A percentile compares a stretch with the other conserved stretches of the same genome.
phyloP scores from a whole-genome alignment of 805 yeast genomes.

The Vanderwaltozyma tropicalis region DNA sequence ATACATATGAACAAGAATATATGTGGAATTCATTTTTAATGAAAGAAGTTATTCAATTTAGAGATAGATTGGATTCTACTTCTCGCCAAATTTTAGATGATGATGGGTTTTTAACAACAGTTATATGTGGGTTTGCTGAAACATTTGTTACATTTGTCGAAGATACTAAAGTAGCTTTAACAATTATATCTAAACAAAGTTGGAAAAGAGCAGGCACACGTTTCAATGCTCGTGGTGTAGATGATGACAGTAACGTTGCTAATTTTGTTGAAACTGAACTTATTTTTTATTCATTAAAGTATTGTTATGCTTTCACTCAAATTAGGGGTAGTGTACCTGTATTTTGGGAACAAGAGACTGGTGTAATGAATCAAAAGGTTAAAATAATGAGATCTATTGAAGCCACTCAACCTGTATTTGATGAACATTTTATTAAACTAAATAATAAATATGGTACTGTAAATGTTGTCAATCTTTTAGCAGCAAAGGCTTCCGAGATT shows the following conservation, averaged over 20 bases:
- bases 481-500: slow-evolving; percentile 67
- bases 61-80: slow-evolving; percentile 53
- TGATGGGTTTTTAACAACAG: slow-evolving; percentile 78
- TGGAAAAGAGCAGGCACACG: slow-evolving; percentile 97
- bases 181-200: slow-evolving; percentile 84
- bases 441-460: slow-evolving; percentile 73
- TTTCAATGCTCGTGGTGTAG: slow-evolving; percentile 86
- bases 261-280: slow-evolving; percentile 92
- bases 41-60: slow-evolving; percentile 63
- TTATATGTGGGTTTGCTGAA: slow-evolving; percentile 90
- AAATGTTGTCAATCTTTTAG: slow-evolving; percentile 73
- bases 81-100: slow-evolving; percentile 54
- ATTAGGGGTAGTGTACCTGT: slow-evolving; percentile 91
- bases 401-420: slow-evolving; percentile 86
- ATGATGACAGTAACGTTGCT: slow-evolving; percentile 91
- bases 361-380: slow-evolving; percentile 78
- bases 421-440: slow-evolving; percentile 64
- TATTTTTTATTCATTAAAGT: slow-evolving; percentile 44
- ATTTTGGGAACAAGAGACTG: slow-evolving; percentile 96
- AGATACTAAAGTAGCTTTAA: slow-evolving; percentile 38
- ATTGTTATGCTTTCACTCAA: slow-evolving; percentile 70
- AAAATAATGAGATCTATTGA: slow-evolving; percentile 78
- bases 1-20: slow-evolving; percentile 65
- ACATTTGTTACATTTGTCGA: slow-evolving; percentile 40
- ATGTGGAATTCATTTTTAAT: slow-evolving; percentile 96